phyloP scores from a whole-genome alignment of 2,329 filamentous ascomycete genomes.

The Ramularia collo-cygni region DNA sequence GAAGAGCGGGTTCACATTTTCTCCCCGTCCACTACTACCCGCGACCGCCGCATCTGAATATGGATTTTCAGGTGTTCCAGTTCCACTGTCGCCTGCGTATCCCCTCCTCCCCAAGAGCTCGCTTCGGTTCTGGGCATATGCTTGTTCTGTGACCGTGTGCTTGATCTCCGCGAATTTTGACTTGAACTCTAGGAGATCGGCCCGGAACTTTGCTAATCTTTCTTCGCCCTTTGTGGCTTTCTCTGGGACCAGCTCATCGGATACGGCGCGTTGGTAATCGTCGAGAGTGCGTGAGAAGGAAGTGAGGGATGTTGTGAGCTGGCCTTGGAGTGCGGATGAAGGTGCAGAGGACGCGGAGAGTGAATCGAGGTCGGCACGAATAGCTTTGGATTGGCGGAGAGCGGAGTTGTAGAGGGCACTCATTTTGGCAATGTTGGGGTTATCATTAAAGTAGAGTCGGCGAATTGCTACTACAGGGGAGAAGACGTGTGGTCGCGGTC shows the following conservation, averaged over 20 bases:
- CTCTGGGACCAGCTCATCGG: slow-evolving; percentile 79
- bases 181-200: slow-evolving; percentile 74
- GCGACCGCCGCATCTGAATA: slow-evolving; percentile 58
- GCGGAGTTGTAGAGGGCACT: slow-evolving; percentile 82
- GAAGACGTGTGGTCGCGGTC: not conserved
- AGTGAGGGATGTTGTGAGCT: slow-evolving; percentile 70
- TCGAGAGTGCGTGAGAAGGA: slow-evolving; percentile 85
- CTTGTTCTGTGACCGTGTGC: slow-evolving; percentile 62
- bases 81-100: slow-evolving; percentile 48
- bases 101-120: slow-evolving; percentile 83
- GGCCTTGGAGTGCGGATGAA: slow-evolving; percentile 52
- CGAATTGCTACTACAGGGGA: not conserved
- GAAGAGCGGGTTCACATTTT: slow-evolving; percentile 32
- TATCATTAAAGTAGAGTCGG: not conserved
- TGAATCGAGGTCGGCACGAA: slow-evolving; percentile 67
- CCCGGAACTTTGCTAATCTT: slow-evolving; percentile 75
- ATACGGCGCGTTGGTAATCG: slow-evolving; percentile 79
- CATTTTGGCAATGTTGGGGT: slow-evolving; percentile 26
- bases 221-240: slow-evolving; percentile 90
- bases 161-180: slow-evolving; percentile 71
- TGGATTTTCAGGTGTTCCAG: slow-evolving; percentile 75
- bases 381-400: slow-evolving; percentile 73
- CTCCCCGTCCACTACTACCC: slow-evolving; percentile 21
- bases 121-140: slow-evolving; percentile 47
- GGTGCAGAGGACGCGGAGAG: slow-evolving; percentile 57